Conservation (phyloP, 257 asterid genomes). For the Apocynum venetum region DNA sequence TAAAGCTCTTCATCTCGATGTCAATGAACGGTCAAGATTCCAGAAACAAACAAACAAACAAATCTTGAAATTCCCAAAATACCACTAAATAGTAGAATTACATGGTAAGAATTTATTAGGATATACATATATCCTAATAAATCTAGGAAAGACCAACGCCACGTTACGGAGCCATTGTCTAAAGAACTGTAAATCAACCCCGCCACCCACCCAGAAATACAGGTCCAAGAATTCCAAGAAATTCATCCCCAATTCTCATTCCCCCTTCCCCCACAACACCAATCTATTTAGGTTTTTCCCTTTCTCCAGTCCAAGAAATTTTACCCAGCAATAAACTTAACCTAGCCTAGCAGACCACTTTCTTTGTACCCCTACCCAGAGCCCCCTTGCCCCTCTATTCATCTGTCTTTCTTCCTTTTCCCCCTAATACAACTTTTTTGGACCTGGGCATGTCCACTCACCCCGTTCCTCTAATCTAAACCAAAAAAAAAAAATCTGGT, state of each 20-base stretch:
- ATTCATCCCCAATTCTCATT: neutral
- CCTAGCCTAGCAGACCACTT: constrained; percentile 10
- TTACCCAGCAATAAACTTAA: neutral
- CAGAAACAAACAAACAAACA: neutral
- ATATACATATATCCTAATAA: neutral
- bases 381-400: constrained; percentile 3
- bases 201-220: neutral
- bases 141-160: neutral
- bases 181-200: neutral
- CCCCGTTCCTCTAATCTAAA: constrained; percentile 21
- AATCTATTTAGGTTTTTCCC: neutral
- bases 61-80: neutral
- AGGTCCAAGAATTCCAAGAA: neutral
- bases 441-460: constrained; percentile 45
- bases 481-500: constrained; percentile 27
- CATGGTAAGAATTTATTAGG: neutral
- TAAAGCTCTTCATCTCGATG: neutral
- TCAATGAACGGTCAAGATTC: neutral
- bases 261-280: neutral
- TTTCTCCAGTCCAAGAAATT: neutral
- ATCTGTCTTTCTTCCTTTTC: constrained; percentile 1
- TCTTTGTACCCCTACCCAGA: constrained; percentile 18
- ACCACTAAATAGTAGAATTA: neutral
- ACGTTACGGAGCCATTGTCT: constrained; percentile 11
- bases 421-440: constrained; percentile 21